Evolutionary conservation across 1,284 basidiomycete species (phyloP).

Genomic region (Tilletiopsis washingtonensis): DNA sequence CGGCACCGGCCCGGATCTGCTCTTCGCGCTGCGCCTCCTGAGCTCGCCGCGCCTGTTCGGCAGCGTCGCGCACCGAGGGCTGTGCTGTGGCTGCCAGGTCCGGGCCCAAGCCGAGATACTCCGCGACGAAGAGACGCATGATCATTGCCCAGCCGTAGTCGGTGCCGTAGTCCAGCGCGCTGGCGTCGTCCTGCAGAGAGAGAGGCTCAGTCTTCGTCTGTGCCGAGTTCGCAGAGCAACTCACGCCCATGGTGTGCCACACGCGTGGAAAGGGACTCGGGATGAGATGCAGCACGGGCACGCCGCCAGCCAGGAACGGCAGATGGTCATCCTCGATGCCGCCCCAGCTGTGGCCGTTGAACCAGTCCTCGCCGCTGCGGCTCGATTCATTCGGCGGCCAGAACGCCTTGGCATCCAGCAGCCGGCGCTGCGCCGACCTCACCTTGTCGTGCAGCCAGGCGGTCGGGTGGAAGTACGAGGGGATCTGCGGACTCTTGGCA

Average conservation of each 20-base stretch:
- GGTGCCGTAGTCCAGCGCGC: conserved; percentile 74
- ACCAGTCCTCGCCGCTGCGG: conserved; percentile 2
- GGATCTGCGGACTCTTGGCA: conserved; percentile 23
- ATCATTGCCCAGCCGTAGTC: conserved; percentile 76
- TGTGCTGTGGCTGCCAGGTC: no score
- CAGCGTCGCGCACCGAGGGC: no score
- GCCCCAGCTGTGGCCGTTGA: conserved; percentile 50
- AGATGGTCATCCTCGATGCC: conserved; percentile 90
- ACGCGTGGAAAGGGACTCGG: conserved; percentile 79
- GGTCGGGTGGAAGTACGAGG: conserved; percentile 30
- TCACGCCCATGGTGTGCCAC: conserved; percentile 67
- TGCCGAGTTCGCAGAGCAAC: conserved; percentile 51
- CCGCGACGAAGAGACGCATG: conserved; percentile 75
- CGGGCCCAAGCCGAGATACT: conserved; percentile 86
- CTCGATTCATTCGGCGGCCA: conserved; percentile 13
- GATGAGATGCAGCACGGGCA: conserved; percentile 85
- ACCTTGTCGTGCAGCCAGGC: conserved; percentile 30
- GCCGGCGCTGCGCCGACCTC: conserved; percentile 19
- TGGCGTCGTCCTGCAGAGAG: conserved; percentile 67
- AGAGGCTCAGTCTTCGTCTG: not conserved
- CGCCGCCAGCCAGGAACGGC: conserved; percentile 76
- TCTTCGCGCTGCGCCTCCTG: no score
- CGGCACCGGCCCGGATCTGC: no score
- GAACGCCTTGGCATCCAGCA: conserved; percentile 12
- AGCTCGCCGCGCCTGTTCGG: no score